These are phyloP conservation scores for Lactarius akahatsu DNA, from an alignment of 768 basidiomycete genomes.

Conservation along the genomic window DNA sequence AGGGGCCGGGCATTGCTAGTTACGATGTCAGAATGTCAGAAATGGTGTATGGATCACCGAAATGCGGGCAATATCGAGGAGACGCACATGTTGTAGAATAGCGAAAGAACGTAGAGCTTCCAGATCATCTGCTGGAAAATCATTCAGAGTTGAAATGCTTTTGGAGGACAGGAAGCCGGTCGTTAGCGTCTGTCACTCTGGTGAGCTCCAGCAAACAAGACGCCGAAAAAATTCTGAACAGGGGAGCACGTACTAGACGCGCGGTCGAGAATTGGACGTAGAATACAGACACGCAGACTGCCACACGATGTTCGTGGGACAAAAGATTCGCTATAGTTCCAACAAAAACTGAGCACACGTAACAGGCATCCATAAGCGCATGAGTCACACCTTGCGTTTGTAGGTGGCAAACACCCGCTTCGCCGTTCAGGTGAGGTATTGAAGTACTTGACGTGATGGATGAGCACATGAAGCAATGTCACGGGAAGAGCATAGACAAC, in stretches of 20 bases:
- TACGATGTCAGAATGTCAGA: background rate
- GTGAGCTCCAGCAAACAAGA: background rate
- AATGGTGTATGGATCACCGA: background rate
- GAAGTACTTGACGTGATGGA: background rate
- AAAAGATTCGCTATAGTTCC: conserved; percentile 1
- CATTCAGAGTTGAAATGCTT: background rate
- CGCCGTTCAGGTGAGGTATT: background rate
- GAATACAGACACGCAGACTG: background rate
- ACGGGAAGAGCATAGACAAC: background rate
- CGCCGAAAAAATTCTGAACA: background rate
- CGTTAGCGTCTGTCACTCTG: background rate
- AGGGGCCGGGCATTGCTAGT: background rate
- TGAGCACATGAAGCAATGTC: background rate
- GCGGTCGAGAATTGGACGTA: background rate
- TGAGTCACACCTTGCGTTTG: conserved; percentile 10
- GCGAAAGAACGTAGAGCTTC: conserved; percentile 21
- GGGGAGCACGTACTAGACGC: background rate
- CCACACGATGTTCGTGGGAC: conserved; percentile 12
- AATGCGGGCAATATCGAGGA: background rate
- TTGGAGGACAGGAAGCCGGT: background rate
- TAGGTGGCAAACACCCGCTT: background rate
- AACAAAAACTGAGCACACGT: background rate
- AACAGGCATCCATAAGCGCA: background rate
- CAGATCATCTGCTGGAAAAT: conserved; percentile 3
- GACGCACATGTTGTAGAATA: conserved; percentile 16